Base-by-base conservation (phyloP, 805 yeast species). In the Wickerhamiella qilinensis region DNA sequence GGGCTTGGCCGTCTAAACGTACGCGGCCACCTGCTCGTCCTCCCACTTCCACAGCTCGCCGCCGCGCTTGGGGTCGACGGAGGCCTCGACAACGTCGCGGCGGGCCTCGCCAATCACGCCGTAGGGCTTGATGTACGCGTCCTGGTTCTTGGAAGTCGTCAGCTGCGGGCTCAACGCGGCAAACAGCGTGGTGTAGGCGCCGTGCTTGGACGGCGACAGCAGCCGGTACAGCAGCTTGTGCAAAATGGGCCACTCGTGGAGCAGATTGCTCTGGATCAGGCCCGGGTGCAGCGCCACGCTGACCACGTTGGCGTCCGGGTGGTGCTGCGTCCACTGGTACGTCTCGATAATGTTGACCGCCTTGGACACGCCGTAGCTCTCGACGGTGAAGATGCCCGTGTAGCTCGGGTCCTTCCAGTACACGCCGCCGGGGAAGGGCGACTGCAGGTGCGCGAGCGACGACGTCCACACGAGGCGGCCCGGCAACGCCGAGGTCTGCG, bases 381-480 rank as follows among this genome's bases (percentile, higher is more conserved):
- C 22, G 19, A 38, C 15, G 1, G 38, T 38, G n/a, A 35, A 25
- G 9, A 11, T 3, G 4, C 33, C 48, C 20, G 46, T 46, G 39
- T 44, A 43, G 34, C 51, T 50, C 30, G 60, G 49, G 39, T 61
- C 62, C 34, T 55, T 58, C 43, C 57, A 53, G 33, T 60, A 46
- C 17, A 65, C 55, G 15, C 60, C 65, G 18, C 55, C 54, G 8
- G 40, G 29, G 11, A 54, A 49, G 1, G 65, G 54, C 0, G 54
- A 46, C 15, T 44, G 25, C 20, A 43, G 38, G 29, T 60, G 67
- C 1, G 58, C 66, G 25, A 57, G 36, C 1, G 73, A 68, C 1
- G 69, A 46, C 1, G 67, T 56, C 64, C 71, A 69, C 6, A 69
- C 59, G 25, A 69, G 55, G 36, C 75, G 55, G 7, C 64, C 56